A percentile compares a stretch with the other conserved stretches of the same genome.
phyloP scores from a whole-genome alignment of 73 alveolate genomes.

The Symbiodinium natans region DNA sequence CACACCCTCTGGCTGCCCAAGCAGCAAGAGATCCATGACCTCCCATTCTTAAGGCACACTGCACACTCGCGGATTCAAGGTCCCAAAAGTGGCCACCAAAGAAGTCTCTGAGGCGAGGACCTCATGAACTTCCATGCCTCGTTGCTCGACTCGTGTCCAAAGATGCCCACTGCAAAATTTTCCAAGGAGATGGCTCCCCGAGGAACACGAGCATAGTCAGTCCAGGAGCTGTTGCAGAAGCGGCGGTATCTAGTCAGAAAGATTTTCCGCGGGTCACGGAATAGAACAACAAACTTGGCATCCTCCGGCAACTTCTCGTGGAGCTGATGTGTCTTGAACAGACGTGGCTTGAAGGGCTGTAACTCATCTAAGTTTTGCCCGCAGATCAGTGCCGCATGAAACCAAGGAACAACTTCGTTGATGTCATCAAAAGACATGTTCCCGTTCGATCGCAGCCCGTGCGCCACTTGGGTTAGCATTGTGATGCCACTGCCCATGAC shows the following conservation, averaged over 20 bases:
- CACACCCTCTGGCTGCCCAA: slow-evolving; percentile 38
- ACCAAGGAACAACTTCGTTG: slow-evolving; percentile 87
- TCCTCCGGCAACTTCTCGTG: slow-evolving; percentile 67
- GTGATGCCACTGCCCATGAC: slow-evolving; percentile 93
- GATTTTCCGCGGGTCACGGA: slow-evolving; percentile 29
- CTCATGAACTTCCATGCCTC: slow-evolving; percentile 85
- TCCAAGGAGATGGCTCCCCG: slow-evolving; percentile 24
- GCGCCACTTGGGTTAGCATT: slow-evolving; percentile 68
- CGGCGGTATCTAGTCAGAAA: slow-evolving; percentile 80
- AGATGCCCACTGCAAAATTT: slow-evolving; percentile 49
- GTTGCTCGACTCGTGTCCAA: slow-evolving; percentile 59
- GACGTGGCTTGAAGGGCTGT: slow-evolving; percentile 28
- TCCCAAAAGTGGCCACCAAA: too few species aligned
- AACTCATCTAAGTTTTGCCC: slow-evolving; percentile 51
- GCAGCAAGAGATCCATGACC: slow-evolving; percentile 66
- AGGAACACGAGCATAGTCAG: slow-evolving; percentile 30
- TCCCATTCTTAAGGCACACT: neutral
- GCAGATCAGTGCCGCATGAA: slow-evolving; percentile 74
- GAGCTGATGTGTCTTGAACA: slow-evolving; percentile 64
- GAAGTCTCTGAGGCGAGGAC: neutral
- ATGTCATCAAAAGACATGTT: slow-evolving; percentile 66
- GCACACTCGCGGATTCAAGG: too few species aligned
- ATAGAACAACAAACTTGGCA: slow-evolving; percentile 76
- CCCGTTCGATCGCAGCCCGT: slow-evolving; percentile 45
- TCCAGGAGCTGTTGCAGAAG: slow-evolving; percentile 88